Conservation (phyloP, 495 filamentous ascomycete species). For the Talaromyces borbonicus region DNA sequence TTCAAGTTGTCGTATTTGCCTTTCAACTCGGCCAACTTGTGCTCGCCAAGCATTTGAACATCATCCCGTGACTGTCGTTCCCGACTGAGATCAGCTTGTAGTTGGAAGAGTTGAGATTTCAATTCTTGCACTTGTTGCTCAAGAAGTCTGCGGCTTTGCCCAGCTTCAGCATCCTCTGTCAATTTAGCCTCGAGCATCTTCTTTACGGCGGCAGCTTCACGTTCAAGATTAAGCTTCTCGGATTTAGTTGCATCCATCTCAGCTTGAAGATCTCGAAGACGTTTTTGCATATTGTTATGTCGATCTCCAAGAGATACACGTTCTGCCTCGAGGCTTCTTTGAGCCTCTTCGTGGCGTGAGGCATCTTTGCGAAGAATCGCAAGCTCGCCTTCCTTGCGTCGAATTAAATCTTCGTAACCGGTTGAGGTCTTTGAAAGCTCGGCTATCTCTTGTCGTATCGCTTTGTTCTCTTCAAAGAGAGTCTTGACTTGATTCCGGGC, state of each 20-base stretch:
- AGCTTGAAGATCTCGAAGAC: slow-evolving; percentile 76
- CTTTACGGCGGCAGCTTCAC: slow-evolving; percentile 83
- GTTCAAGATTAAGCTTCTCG: slow-evolving; percentile 71
- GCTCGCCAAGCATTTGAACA: slow-evolving; percentile 82
- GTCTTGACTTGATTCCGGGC: slow-evolving; percentile 63
- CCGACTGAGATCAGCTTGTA: slow-evolving; percentile 79
- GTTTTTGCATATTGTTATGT: slow-evolving; percentile 68
- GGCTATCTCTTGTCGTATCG: slow-evolving; percentile 74
- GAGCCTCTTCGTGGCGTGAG: slow-evolving; percentile 67
- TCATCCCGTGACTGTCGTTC: slow-evolving; percentile 96
- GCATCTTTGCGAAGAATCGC: slow-evolving; percentile 73
- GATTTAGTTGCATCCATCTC: slow-evolving; percentile 79
- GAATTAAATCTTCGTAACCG: slow-evolving; percentile 84
- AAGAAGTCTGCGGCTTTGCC: slow-evolving; percentile 73
- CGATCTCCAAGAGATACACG: slow-evolving; percentile 56
- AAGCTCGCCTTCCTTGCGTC: slow-evolving; percentile 90
- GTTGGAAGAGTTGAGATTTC: slow-evolving; percentile 72
- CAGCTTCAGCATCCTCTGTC: slow-evolving; percentile 79
- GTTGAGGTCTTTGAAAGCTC: slow-evolving; percentile 88
- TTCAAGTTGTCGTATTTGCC: slow-evolving; percentile 83
- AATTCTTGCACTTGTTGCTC: slow-evolving; percentile 82
- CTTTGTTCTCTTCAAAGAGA: slow-evolving; percentile 68
- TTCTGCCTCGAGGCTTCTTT: slow-evolving; percentile 66
- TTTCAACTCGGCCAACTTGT: slow-evolving; percentile 71
- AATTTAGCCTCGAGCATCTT: slow-evolving; percentile 77